A percentile compares a stretch with the other conserved stretches of the same genome.
Conservation (phyloP, 768 basidiomycete species). For the Mycena filopes region DNA sequence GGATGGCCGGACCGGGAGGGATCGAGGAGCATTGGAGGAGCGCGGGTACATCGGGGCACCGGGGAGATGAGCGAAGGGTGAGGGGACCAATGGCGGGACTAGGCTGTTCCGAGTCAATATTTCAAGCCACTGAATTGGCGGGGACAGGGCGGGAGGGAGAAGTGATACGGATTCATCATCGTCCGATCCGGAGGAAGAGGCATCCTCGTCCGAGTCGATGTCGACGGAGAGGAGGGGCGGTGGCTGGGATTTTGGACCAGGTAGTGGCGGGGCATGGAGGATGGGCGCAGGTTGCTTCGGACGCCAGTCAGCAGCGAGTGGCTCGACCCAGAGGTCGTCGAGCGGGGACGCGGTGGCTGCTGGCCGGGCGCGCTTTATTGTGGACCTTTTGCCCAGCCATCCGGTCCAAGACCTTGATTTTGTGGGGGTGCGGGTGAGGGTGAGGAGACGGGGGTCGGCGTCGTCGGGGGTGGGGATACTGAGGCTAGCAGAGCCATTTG, state of each 20-base stretch:
- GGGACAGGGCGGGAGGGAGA: slow-evolving; percentile 23
- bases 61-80: slow-evolving; percentile 60
- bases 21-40: slow-evolving; percentile 57
- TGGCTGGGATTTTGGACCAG: slow-evolving; percentile 28
- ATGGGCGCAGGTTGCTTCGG: slow-evolving; percentile 38
- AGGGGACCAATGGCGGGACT: slow-evolving; percentile 49
- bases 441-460: slow-evolving; percentile 40
- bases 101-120: slow-evolving; percentile 60
- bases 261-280: slow-evolving; percentile 35
- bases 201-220: slow-evolving; percentile 43
- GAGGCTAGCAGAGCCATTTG: slow-evolving; percentile 67
- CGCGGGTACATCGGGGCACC: slow-evolving; percentile 60
- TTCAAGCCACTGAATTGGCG: slow-evolving; percentile 44
- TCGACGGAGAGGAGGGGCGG: slow-evolving; percentile 34
- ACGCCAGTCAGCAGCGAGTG: slow-evolving; percentile 45
- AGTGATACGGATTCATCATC: slow-evolving; percentile 41
- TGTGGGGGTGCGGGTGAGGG: slow-evolving; percentile 43
- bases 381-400: slow-evolving; percentile 61
- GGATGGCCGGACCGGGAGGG: slow-evolving; percentile 50
- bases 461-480: slow-evolving; percentile 72
- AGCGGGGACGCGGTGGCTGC: slow-evolving; percentile 16
- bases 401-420: slow-evolving; percentile 63
- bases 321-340: slow-evolving; percentile 60
- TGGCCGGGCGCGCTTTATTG: slow-evolving; percentile 38
- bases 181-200: slow-evolving; percentile 51